Conservation (phyloP, 805 yeast genomes). For the Citeromyces matritensis region DNA sequence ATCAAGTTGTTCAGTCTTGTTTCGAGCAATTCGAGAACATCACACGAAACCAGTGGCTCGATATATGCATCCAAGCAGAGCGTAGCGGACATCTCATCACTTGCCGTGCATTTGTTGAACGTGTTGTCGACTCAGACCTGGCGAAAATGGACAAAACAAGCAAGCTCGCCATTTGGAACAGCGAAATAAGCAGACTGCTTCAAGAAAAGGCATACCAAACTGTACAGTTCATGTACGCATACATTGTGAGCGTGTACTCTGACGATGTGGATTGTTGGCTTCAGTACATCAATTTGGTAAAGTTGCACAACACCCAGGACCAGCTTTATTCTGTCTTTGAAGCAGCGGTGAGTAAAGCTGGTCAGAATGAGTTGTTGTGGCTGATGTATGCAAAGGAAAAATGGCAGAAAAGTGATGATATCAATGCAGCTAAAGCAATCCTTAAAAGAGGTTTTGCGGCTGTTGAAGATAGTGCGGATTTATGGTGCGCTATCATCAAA, state of each 20-base stretch:
- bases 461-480: slow-evolving; percentile 30
- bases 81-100: too few species aligned
- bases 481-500: slow-evolving; percentile 65
- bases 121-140: too few species aligned
- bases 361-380: slow-evolving; percentile 33
- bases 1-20: slow-evolving; percentile 8
- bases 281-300: neutral
- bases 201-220: neutral
- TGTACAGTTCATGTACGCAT: slow-evolving; percentile 6
- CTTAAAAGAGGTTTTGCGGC: slow-evolving; percentile 28
- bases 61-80: too few species aligned
- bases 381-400: slow-evolving; percentile 63
- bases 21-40: too few species aligned
- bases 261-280: slow-evolving; percentile 4
- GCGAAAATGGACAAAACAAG: too few species aligned
- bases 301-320: slow-evolving; percentile 1
- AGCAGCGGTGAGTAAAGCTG: slow-evolving; percentile 33
- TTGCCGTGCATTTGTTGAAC: too few species aligned
- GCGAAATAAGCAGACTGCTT: too few species aligned
- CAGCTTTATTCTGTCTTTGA: slow-evolving; percentile 32
- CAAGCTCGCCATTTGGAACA: too few species aligned
- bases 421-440: slow-evolving; percentile 35
- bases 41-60: too few species aligned
- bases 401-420: slow-evolving; percentile 33
- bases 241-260: slow-evolving; percentile 7